Percentiles rank a stretch among this genome's conserved stretches.
These are phyloP conservation scores for Diaporthe citriasiana DNA, from an alignment of 2,329 filamentous ascomycete species.

Conservation along the genomic window DNA sequence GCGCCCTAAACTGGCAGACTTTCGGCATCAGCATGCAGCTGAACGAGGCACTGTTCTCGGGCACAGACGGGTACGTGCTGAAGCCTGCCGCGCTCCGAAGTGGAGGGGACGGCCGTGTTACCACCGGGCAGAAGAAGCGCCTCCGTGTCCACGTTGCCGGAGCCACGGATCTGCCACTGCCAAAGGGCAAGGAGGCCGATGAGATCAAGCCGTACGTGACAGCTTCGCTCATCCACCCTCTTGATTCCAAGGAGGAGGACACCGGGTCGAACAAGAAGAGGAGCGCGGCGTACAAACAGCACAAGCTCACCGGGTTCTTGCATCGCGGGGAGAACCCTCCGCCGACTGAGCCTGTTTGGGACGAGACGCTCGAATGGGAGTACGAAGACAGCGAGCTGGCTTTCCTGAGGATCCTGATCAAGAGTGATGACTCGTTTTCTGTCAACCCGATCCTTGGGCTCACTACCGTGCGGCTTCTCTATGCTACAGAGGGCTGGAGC, in stretches of 20 bases:
- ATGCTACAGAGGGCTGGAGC: conserved; percentile 70
- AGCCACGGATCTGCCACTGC: conserved; percentile 72
- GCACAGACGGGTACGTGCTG: conserved; percentile 75
- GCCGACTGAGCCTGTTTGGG: conserved; percentile 74
- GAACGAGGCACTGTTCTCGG: conserved; percentile 77
- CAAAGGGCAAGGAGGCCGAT: conserved; percentile 62
- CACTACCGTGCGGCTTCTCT: conserved; percentile 70
- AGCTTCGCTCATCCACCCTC: conserved; percentile 73
- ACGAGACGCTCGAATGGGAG: conserved; percentile 76
- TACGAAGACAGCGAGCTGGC: conserved; percentile 76
- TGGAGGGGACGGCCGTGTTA: conserved; percentile 63
- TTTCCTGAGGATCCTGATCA: conserved; percentile 75
- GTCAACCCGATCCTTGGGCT: conserved; percentile 74
- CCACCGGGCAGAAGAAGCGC: conserved; percentile 52
- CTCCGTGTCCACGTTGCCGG: conserved; percentile 73
- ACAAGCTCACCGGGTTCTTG: conserved; percentile 64
- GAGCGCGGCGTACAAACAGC: conserved; percentile 70
- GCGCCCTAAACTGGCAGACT: conserved; percentile 78
- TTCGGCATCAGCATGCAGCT: conserved; percentile 76
- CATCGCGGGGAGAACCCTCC: conserved; percentile 71
- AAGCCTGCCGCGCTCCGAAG: conserved; percentile 73
- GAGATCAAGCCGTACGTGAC: conserved; percentile 76
- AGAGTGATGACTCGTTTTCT: conserved; percentile 75
- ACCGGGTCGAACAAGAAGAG: conserved; percentile 66
- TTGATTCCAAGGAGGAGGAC: conserved; percentile 60